Evolutionary conservation across 1,284 basidiomycete genomes (phyloP).

Genomic region (Moniliella sp.): DNA sequence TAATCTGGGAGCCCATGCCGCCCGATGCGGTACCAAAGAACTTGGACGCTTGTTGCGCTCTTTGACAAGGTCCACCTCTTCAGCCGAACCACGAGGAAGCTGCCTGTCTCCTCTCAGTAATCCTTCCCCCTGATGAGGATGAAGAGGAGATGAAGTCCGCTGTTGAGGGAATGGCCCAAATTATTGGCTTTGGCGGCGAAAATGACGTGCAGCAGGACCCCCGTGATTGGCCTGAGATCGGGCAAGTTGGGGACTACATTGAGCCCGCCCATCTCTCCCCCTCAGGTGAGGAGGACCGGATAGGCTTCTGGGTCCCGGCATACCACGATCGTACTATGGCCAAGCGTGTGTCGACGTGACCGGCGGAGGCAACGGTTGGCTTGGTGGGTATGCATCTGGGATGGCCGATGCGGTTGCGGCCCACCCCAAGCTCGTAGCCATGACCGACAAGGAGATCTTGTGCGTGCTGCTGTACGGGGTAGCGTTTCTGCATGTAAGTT

Average conservation of each 20-base stretch:
- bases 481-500: too few species aligned
- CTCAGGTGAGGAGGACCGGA: slow-evolving; percentile 4
- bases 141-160: background rate
- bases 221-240: slow-evolving; percentile 13
- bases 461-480: too few species aligned
- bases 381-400: slow-evolving; percentile 1
- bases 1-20: slow-evolving; percentile 71
- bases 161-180: background rate
- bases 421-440: too few species aligned
- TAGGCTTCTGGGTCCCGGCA: slow-evolving; percentile 6
- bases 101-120: slow-evolving; percentile 26
- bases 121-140: background rate
- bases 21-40: too few species aligned
- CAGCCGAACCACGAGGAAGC: slow-evolving; percentile 39
- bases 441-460: too few species aligned
- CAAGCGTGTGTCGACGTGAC: slow-evolving; percentile 10
- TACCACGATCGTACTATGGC: slow-evolving; percentile 6
- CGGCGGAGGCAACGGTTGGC: slow-evolving; percentile 14
- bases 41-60: too few species aligned
- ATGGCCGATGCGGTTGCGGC: background rate
- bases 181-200: background rate
- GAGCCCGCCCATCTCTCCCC: too few species aligned
- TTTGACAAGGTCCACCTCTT: background rate
- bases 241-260: slow-evolving; percentile 13
- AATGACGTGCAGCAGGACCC: background rate